Base-by-base conservation (phyloP, 2,329 filamentous ascomycete genomes). In the Penicillium janthinellum region DNA sequence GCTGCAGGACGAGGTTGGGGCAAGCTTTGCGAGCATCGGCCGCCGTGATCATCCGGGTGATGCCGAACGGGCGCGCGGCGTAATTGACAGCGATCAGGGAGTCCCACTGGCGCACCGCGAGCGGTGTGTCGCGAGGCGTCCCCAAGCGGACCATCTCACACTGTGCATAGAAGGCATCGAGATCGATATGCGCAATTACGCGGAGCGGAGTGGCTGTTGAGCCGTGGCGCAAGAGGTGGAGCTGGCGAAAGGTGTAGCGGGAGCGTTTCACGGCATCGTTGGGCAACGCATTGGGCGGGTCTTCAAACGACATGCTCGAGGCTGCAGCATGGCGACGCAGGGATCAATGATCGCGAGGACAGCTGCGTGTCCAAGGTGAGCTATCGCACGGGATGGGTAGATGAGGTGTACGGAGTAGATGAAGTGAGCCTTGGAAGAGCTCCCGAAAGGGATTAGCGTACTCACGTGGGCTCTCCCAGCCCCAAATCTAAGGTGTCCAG, bases 111-210 rank as follows among this genome's bases (percentile, higher is more conserved):
- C 96, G 93, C 20, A 99, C 95, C 0, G 92, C 95, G 25, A 99
- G 84, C 10, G 95, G 95, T 65, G 88, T 85, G 58, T 92, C 86
- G 62, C 91, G 88, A 14, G 89, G 81, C 11, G 90, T 80, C 12
- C 88, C 88, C 47, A 98, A 83, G 7, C 95, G 87, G 10, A 96
- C 88, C 84, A 93, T 96, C 78, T 99, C 95, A 73, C 92, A 97
- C 80, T 99, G 95, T 3, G 90, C 90, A 75, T 99, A 99, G 78
- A 99, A 99, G 41, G 94, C 94, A 84, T 99, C 95, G 60, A 99
- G 87, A 71, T 99, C 95, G 64, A 98, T 87, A 75, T 97, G 93
- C 6, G 92, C 91, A 67, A 97, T 87, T 31, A 96, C 90, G 48
- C 95, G 88, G 38, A 99, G 82, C 1, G 94, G 94, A 53, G 87